Percentiles rank a stretch among this genome's conserved stretches.
Evolutionary conservation across 192 early-diverging fungal species (phyloP).

Genomic region (Paraglomus occultum): DNA sequence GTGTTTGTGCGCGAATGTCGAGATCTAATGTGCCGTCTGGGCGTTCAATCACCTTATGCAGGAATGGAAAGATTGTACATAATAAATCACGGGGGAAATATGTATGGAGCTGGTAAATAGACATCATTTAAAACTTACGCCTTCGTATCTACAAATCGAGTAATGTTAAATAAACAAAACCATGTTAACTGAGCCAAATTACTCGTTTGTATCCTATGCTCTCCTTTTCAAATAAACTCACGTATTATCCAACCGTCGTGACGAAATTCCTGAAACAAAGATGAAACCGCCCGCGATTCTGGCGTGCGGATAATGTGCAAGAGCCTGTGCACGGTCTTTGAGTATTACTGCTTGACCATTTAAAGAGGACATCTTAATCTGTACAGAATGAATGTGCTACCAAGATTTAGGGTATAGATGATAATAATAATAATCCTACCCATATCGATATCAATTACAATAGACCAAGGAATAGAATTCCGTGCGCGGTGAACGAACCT

Average conservation of each 20-base stretch:
- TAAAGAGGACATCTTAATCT: constrained; percentile 28
- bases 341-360: constrained; percentile 56
- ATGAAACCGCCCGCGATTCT: constrained; percentile 52
- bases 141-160: constrained; percentile 18
- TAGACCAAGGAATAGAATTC: too few relatives aligned
- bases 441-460: too few relatives aligned
- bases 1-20: constrained; percentile 63
- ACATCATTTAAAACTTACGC: constrained; percentile 1
- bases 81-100: constrained; percentile 10
- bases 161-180: too few relatives aligned
- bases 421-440: too few relatives aligned
- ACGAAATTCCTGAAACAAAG: constrained; percentile 63
- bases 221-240: background rate
- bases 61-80: too few relatives aligned
- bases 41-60: constrained; percentile 40
- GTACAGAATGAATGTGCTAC: too few relatives aligned
- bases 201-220: too few relatives aligned
- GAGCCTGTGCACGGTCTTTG: constrained; percentile 47
- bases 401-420: too few relatives aligned
- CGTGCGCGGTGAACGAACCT: too few relatives aligned
- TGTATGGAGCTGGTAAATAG: background rate
- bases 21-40: constrained; percentile 52
- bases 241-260: constrained; percentile 58
- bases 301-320: constrained; percentile 70
- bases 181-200: too few relatives aligned